A percentile compares a stretch with the other conserved stretches of the same genome.
Evolutionary conservation across 768 basidiomycete genomes (phyloP).

Genomic region (Leccinum barrowsii): DNA sequence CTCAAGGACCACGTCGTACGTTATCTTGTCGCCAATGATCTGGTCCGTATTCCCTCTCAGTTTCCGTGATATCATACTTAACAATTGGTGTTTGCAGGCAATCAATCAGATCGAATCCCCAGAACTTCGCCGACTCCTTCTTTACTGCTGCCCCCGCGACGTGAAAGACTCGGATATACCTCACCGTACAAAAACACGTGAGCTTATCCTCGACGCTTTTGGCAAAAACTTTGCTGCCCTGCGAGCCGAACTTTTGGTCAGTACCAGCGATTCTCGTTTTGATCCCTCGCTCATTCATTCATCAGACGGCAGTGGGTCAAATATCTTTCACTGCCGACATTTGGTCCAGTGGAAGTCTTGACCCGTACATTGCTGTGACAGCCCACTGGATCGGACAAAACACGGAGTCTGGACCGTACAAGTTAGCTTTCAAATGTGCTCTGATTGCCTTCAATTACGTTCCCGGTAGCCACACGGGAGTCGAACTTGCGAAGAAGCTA

Average conservation of each 20-base stretch:
- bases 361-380: background rate
- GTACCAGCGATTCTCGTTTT: background rate
- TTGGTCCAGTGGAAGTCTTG: background rate
- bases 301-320: background rate
- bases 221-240: background rate
- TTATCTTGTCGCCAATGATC: background rate
- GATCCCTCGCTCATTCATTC: background rate
- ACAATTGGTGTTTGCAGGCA: background rate
- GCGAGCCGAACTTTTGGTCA: background rate
- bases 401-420: background rate
- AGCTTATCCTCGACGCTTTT: background rate
- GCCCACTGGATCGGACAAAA: background rate
- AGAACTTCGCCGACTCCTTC: background rate
- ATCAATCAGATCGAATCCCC: background rate
- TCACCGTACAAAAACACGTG: background rate
- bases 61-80: background rate
- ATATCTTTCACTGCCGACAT: background rate
- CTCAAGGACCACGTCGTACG: background rate
- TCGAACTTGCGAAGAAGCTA: background rate
- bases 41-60: background rate
- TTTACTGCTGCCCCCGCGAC: background rate
- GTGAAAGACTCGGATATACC: background rate
- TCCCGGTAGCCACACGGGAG: constrained; percentile 12
- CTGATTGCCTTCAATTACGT: constrained; percentile 16
- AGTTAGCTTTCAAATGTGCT: background rate